These are phyloP conservation scores for Furcasterigmium sp. DNA, from an alignment of 2,329 filamentous ascomycete species.

Conservation along the genomic window DNA sequence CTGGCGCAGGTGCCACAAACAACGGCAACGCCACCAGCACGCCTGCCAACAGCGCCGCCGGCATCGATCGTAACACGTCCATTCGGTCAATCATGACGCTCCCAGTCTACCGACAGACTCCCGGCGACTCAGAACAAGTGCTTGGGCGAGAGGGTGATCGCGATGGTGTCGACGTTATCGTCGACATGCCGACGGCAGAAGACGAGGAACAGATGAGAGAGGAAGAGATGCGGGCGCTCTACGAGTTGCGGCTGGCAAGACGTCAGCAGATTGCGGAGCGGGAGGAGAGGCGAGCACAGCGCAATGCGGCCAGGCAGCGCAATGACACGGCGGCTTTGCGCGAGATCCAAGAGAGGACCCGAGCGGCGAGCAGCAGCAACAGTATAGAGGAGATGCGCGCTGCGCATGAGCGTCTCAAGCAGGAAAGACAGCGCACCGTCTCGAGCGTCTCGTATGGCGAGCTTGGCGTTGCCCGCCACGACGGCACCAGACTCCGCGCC, in stretches of 20 bases:
- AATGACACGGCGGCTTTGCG: constrained; percentile 68
- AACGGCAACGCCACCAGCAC: constrained; percentile 17
- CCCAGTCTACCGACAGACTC: constrained; percentile 72
- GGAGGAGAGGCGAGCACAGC: constrained; percentile 55
- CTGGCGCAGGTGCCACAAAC: constrained; percentile 15
- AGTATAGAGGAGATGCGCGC: constrained; percentile 54
- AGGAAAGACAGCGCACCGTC: constrained; percentile 59
- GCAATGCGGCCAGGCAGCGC: constrained; percentile 66
- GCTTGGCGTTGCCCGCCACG: constrained; percentile 69
- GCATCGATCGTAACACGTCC: constrained; percentile 76
- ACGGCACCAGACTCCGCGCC: constrained; percentile 69
- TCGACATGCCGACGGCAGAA: constrained; percentile 77
- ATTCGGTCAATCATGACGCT: constrained; percentile 92
- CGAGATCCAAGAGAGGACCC: constrained; percentile 54
- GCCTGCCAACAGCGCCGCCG: constrained; percentile 17
- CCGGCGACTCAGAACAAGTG: constrained; percentile 72
- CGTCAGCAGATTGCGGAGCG: constrained; percentile 71
- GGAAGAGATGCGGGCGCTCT: constrained; percentile 87
- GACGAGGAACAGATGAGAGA: constrained; percentile 76
- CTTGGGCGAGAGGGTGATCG: constrained; percentile 87
- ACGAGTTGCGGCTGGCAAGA: constrained; percentile 78
- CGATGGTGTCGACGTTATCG: constrained; percentile 82
- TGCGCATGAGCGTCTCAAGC: constrained; percentile 51
- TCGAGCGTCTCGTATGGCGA: constrained; percentile 74
- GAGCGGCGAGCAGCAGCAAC: constrained; percentile 40